phyloP scores from a whole-genome alignment of 2,329 filamentous ascomycete species.

The Coniochaeta ligniaria region DNA sequence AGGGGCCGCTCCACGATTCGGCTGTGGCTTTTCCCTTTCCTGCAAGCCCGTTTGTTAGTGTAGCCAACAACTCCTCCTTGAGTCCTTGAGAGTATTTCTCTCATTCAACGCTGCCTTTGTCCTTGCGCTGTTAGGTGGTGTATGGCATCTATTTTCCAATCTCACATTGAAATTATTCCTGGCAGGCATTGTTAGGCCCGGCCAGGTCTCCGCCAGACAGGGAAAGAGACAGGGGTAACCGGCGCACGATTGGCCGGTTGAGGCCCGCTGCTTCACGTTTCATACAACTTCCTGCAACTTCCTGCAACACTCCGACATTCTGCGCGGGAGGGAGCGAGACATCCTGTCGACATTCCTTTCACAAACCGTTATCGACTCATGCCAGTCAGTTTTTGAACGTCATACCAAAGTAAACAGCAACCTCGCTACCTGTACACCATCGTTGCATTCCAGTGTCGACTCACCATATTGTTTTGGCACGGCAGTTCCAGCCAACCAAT shows the following conservation, averaged over 20 bases:
- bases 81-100: too few relatives aligned
- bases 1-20: neutral
- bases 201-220: neutral
- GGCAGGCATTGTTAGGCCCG: neutral
- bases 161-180: neutral
- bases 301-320: neutral
- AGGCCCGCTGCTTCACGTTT: constrained; percentile 1
- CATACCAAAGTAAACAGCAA: neutral
- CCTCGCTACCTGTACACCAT: neutral
- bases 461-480: neutral
- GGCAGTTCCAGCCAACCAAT: neutral
- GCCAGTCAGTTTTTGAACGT: neutral
- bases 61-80: too few relatives aligned
- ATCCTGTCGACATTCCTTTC: neutral
- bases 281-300: neutral
- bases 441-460: neutral
- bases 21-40: neutral
- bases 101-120: neutral
- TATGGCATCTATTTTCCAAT: neutral
- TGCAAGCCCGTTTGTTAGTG: neutral
- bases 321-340: neutral
- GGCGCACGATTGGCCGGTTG: neutral
- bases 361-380: neutral
- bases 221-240: neutral
- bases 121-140: neutral